Base-by-base conservation (phyloP, 2,329 filamentous ascomycete species). In the Aureobasidium lini region DNA sequence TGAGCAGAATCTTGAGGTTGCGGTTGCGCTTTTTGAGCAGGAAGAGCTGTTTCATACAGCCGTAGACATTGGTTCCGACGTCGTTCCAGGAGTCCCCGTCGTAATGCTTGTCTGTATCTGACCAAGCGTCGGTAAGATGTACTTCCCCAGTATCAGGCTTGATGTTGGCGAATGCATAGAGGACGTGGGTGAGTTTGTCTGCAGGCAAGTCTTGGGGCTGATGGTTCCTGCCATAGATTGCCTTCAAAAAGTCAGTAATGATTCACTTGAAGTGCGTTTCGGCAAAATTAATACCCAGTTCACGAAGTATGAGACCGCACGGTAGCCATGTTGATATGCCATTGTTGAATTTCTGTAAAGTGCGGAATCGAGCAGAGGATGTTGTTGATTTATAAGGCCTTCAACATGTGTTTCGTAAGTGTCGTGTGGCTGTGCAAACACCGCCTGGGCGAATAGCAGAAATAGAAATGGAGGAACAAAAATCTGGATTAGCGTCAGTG, bases 141-240 rank as follows among this genome's bases (percentile, higher is more conserved):
- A 95, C 90, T 73, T 95, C 89, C 52, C 93, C 93, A 34, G 81
- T 84, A 3, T 93, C 89, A 2, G 85, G 80, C 4, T 84, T 82
- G 61, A 96, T 83, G 70, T 96, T 95, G 69, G 90, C 93, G 74
- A 97, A 97, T 15, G 92, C 81, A 67, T 96, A 96, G 15, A 96
- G 83, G 4, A 97, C 75, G 69, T 97, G 93, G 0, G 92, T 97
- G 43, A 96, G 82, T 59, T 89, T 87, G 58, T 91, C 83, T 3
- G 81, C 84, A 0, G 89, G 89, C 6, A 97, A 81, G 69, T 95
- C 85, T 69, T 95, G 88, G 0, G 92, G 91, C n/a, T 85, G 82
- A 70, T 94, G 88, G 67, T 93, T 87, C 59, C 92, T 85, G 40
- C 79, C 90, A 72, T 96, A 96, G 66, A 95, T 93, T 64, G 89